Evolutionary conservation across 1,284 basidiomycete species (phyloP).

Genomic region (Phaffia rhodozyma): DNA sequence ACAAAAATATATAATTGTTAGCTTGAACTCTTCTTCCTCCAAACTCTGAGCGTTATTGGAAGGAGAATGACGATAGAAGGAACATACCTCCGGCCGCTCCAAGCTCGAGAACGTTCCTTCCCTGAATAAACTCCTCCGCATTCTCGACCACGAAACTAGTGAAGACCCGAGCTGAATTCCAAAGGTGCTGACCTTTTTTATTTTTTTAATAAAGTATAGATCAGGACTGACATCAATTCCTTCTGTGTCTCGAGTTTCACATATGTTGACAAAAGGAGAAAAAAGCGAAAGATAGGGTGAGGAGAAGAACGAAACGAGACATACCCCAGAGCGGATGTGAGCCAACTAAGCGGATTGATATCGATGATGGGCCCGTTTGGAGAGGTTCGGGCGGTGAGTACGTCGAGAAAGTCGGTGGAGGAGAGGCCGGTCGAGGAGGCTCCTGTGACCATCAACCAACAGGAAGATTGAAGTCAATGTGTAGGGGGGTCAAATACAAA

Average conservation of each 20-base stretch:
- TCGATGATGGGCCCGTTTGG: conserved; percentile 26
- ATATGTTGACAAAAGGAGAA: neutral
- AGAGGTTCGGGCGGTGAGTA: conserved; percentile 27
- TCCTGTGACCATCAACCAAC: conserved; percentile 16
- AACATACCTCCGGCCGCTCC: conserved; percentile 70
- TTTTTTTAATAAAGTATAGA: neutral
- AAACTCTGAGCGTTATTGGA: no score
- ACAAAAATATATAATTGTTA: no score
- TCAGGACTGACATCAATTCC: neutral
- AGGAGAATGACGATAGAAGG: neutral
- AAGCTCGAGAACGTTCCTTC: conserved; percentile 61
- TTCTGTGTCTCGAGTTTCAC: neutral
- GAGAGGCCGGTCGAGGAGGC: conserved; percentile 22
- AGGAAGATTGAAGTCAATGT: neutral
- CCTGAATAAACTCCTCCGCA: conserved; percentile 36
- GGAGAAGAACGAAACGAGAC: conserved; percentile 25
- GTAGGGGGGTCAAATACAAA: conserved; percentile 19
- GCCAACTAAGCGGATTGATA: conserved; percentile 67
- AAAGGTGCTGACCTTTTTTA: conserved; percentile 29
- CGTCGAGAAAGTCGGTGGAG: conserved; percentile 31
- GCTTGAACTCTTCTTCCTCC: no score
- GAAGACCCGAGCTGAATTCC: conserved; percentile 70
- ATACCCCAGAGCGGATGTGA: conserved; percentile 80
- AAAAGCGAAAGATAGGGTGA: neutral
- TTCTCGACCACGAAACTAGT: conserved; percentile 56